Percentiles rank a stretch among this genome's conserved stretches.
phyloP scores from a whole-genome alignment of 106 monocot genomes.

The Narthecium ossifragum region DNA sequence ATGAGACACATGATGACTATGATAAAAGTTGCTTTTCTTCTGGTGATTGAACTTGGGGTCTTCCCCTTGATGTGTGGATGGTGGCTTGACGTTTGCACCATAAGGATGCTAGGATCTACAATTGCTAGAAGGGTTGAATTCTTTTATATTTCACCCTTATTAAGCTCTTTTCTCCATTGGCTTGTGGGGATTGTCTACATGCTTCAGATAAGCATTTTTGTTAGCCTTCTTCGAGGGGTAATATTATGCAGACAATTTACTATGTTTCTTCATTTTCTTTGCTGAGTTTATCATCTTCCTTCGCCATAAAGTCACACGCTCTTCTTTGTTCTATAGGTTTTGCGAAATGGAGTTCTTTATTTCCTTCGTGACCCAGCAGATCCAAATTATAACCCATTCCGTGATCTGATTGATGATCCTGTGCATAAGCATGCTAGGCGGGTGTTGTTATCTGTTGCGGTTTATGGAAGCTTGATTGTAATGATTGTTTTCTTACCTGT shows the following conservation, averaged over 20 bases:
- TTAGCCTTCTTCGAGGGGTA: slow-evolving; percentile 99
- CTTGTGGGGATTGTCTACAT: slow-evolving; percentile 97
- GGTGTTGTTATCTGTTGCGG: slow-evolving; percentile 91
- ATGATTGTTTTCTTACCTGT: slow-evolving; percentile 98
- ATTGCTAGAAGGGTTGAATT: slow-evolving; percentile 82
- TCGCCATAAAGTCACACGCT: too few relatives aligned
- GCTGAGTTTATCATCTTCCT: too few relatives aligned
- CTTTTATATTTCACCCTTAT: slow-evolving; percentile 75
- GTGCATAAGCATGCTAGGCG: slow-evolving; percentile 96
- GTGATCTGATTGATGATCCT: slow-evolving; percentile 98
- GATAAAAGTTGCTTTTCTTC: slow-evolving; percentile 97
- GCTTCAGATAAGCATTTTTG: slow-evolving; percentile 99
- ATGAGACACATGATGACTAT: slow-evolving; percentile 93
- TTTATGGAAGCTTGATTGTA: slow-evolving; percentile 98
- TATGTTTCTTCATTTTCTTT: too few relatives aligned
- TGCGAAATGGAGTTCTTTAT: slow-evolving; percentile 91
- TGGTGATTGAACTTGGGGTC: slow-evolving; percentile 94
- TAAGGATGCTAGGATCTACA: slow-evolving; percentile 90
- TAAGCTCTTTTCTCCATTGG: slow-evolving; percentile 91
- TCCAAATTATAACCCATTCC: slow-evolving; percentile 98
- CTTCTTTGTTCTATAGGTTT: slow-evolving; percentile 37
- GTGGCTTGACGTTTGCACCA: slow-evolving; percentile 97
- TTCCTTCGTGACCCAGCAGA: slow-evolving; percentile 98
- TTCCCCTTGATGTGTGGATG: slow-evolving; percentile 99
- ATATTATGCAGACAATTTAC: too few relatives aligned